Base-by-base conservation (phyloP, 2,329 filamentous ascomycete species). In the Zymoseptoria tritici region DNA sequence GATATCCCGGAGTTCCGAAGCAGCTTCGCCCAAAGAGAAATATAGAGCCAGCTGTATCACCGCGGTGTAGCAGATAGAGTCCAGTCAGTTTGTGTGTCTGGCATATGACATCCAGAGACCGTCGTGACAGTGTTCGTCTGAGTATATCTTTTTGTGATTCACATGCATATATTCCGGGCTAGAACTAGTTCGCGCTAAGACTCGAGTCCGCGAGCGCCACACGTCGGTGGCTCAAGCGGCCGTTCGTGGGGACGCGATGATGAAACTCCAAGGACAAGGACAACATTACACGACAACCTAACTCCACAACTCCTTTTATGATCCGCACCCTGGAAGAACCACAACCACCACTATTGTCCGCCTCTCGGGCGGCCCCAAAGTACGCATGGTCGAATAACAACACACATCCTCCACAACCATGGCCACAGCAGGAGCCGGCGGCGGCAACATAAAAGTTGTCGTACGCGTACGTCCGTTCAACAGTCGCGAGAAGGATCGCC, bases 371-470 rank as follows among this genome's bases (percentile, higher is more conserved):
- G 59, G 55, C 52, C 19, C 36, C 36, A 31, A 19, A 3, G 2
- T 2, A 20, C 58, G 31, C 46, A 62, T 62, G 60, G 54, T 49
- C 29, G 51, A 36, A 54, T 56, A 55, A 51, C 55, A 56, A 56
- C 31, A 31, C 59, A 71, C 70, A 67, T 67, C 68, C 49, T 57
- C 68, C 50, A 62, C 64, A 19, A 60, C 54, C 9, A 60, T 61
- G 16, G 64, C 26, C 26, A 29, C 26, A 29, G 26, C 53, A 57
- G 63, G 63, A 53, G 82, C 83, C 69, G 90, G 90, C 72, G 91
- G 89, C 78, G 92, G 94, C 74, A 99, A 99, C 74, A 99, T 99
- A 77, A 99, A 99, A 87, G 94, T 99, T 80, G 94, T 99, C 81
- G 94, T 99, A 81, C 86, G 94, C 79, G 87, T 89, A 70, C 86